These are phyloP conservation scores for Alternaria novae-zelandiae DNA, from an alignment of 2,329 filamentous ascomycete genomes.

Conservation along the genomic window DNA sequence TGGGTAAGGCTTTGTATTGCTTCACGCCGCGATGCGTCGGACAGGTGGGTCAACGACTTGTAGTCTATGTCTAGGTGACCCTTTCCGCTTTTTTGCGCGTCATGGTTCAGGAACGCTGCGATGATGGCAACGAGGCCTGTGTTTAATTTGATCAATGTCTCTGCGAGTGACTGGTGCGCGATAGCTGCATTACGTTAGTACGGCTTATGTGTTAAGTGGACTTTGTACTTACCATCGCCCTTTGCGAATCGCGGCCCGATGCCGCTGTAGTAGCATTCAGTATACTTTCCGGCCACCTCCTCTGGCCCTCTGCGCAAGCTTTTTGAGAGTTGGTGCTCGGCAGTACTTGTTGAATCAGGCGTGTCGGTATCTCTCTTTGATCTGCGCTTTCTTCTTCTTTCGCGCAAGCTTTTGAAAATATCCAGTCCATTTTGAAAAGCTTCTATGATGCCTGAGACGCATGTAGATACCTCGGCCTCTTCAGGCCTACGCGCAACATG, in stretches of 20 bases:
- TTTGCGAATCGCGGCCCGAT: conserved; percentile 50
- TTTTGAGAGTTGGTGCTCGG: conserved; percentile 49
- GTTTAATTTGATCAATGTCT: conserved; percentile 55
- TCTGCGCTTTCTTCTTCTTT: conserved; percentile 42
- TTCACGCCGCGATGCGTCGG: conserved; percentile 54
- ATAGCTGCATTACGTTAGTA: conserved; percentile 41
- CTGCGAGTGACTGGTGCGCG: conserved; percentile 54
- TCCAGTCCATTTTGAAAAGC: conserved; percentile 55
- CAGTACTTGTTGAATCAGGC: conserved; percentile 30
- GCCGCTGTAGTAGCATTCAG: conserved; percentile 41
- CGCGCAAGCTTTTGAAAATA: conserved; percentile 52
- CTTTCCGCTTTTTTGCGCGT: conserved; percentile 37
- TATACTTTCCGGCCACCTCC: conserved; percentile 53
- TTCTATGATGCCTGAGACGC: conserved; percentile 52
- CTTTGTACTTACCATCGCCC: conserved; percentile 51
- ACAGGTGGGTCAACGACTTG: conserved; percentile 52
- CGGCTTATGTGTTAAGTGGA: background rate
- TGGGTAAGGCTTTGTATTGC: conserved; percentile 52
- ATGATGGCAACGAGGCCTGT: conserved; percentile 57
- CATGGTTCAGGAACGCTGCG: conserved; percentile 50
- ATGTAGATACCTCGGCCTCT: conserved; percentile 39
- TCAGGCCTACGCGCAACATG: conserved; percentile 21
- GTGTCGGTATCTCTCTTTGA: conserved; percentile 28
- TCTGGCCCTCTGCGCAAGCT: conserved; percentile 51
- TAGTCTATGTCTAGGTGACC: conserved; percentile 50